Percentiles rank a stretch among this genome's conserved stretches.
Conservation (phyloP, 2,329 filamentous ascomycete genomes). For the Calonectria pseudoreteaudii region DNA sequence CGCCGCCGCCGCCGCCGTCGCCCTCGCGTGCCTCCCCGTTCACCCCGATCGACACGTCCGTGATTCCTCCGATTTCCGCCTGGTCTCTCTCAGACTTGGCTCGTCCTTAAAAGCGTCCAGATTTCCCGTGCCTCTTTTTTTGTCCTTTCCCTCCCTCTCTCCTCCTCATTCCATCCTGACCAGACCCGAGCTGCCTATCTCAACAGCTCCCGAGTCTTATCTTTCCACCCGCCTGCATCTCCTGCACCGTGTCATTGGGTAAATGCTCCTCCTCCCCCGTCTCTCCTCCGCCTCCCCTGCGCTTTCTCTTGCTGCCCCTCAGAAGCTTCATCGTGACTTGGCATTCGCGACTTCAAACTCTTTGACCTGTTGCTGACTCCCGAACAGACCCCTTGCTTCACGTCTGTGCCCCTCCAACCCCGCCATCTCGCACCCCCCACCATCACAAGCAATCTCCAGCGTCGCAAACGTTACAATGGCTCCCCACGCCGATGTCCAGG, state of each 20-base stretch:
- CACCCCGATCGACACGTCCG: constrained; percentile 11
- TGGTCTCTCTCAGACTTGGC: constrained; percentile 5
- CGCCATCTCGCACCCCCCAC: constrained; percentile 7
- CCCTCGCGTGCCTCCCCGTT: constrained; percentile 2
- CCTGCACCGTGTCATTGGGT: background rate
- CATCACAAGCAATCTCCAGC: background rate
- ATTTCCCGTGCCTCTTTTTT: constrained; percentile 17
- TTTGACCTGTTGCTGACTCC: background rate
- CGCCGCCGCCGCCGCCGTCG: constrained; percentile 12
- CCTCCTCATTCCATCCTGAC: constrained; percentile 20
- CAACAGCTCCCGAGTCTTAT: constrained; percentile 2
- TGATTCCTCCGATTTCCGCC: constrained; percentile 19
- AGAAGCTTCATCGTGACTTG: background rate
- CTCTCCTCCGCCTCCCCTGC: background rate
- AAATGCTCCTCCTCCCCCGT: background rate
- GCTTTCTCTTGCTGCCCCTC: background rate
- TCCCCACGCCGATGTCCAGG: constrained; percentile 65
- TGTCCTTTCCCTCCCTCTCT: background rate
- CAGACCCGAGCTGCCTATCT: constrained; percentile 14
- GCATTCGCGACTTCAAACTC: background rate
- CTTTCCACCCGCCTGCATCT: background rate
- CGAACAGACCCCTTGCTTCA: background rate
- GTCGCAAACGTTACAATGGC: constrained; percentile 59
- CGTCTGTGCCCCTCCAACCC: constrained; percentile 12
- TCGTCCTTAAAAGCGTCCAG: constrained; percentile 37